Evolutionary conservation across 2,329 filamentous ascomycete genomes (phyloP).

Genomic region (Ophiobolus disseminans): DNA sequence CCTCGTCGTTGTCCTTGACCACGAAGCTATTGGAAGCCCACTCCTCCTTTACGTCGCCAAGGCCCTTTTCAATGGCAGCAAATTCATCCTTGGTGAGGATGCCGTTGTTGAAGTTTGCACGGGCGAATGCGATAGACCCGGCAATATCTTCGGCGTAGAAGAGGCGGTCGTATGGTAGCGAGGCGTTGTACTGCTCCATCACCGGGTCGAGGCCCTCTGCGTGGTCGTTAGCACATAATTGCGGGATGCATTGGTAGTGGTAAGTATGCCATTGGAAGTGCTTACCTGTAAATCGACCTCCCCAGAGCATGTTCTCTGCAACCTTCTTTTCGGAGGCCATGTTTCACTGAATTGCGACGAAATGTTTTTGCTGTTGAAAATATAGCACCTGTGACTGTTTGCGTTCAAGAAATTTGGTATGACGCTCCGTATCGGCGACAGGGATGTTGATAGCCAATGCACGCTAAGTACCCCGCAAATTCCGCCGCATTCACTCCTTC

Average conservation of each 20-base stretch:
- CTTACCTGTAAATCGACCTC: conserved; percentile 46
- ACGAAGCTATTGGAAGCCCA: conserved; percentile 57
- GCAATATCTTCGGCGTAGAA: conserved; percentile 83
- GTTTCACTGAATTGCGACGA: conserved; percentile 9
- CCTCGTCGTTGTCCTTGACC: conserved; percentile 58
- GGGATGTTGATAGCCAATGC: conserved; percentile 16
- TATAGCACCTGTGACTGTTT: conserved; percentile 39
- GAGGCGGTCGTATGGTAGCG: conserved; percentile 77
- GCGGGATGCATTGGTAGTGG: neutral
- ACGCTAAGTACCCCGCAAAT: neutral
- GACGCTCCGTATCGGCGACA: conserved; percentile 34
- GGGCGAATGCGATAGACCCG: conserved; percentile 80
- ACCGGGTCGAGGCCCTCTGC: conserved; percentile 81
- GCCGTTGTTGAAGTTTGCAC: conserved; percentile 76
- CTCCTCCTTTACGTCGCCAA: conserved; percentile 64
- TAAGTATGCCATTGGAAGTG: conserved; percentile 11
- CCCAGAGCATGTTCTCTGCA: conserved; percentile 50
- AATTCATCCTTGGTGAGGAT: conserved; percentile 79
- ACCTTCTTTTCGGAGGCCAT: conserved; percentile 47
- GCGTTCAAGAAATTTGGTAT: conserved; percentile 27
- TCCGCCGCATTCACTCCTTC: neutral
- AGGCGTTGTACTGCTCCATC: conserved; percentile 86
- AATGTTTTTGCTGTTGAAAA: conserved; percentile 3
- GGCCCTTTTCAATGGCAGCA: conserved; percentile 73
- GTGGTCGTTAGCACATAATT: conserved; percentile 15